phyloP scores from a whole-genome alignment of 768 basidiomycete genomes.

The Phlebiopsis flavidoalba region DNA sequence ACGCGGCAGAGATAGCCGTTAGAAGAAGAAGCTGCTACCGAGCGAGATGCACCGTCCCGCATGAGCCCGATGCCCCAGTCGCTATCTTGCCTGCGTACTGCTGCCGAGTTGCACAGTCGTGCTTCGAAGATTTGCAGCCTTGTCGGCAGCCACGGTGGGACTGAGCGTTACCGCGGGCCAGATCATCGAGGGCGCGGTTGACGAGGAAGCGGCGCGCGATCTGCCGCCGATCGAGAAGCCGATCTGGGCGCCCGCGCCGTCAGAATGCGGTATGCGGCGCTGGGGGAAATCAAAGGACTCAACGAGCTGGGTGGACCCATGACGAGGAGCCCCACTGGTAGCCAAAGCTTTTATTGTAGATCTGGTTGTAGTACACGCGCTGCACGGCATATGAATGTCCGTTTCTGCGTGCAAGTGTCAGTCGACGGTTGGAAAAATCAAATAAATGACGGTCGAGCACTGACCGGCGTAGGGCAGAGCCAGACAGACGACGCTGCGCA shows the following conservation, averaged over 20 bases:
- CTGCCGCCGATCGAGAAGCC: slow-evolving; percentile 83
- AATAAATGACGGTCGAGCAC: background rate
- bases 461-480: slow-evolving; percentile 28
- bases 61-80: no score
- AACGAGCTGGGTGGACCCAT: slow-evolving; percentile 52
- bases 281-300: slow-evolving; percentile 39
- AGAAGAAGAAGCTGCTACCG: slow-evolving; percentile 68
- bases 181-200: slow-evolving; percentile 54
- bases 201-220: slow-evolving; percentile 70
- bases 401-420: slow-evolving; percentile 21
- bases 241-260: slow-evolving; percentile 48
- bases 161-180: slow-evolving; percentile 76
- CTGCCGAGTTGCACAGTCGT: slow-evolving; percentile 68
- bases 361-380: slow-evolving; percentile 39
- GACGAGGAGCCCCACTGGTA: slow-evolving; percentile 37
- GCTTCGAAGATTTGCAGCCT: no score
- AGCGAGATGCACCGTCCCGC: no score
- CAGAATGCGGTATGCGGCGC: background rate
- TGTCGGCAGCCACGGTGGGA: no score
- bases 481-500: slow-evolving; percentile 33
- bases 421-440: background rate
- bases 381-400: slow-evolving; percentile 43
- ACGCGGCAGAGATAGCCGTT: slow-evolving; percentile 55
- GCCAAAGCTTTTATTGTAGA: slow-evolving; percentile 28
- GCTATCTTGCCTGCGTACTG: slow-evolving; percentile 59